phyloP scores from a whole-genome alignment of 2,329 filamentous ascomycete genomes.

The Parafenestella ontariensis region DNA sequence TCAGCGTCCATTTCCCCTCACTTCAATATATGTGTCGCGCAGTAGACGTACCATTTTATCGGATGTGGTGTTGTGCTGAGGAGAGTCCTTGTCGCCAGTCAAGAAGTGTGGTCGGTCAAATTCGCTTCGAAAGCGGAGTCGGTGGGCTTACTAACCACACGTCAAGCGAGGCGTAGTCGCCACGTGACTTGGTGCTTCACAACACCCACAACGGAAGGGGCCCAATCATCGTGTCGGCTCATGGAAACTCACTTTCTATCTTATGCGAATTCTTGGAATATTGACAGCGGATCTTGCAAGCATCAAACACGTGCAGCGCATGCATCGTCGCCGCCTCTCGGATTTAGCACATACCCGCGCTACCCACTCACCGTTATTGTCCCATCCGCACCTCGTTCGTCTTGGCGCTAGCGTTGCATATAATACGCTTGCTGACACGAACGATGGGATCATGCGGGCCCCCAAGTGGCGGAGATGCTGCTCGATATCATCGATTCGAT shows the following conservation, averaged over 20 bases:
- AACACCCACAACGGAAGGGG: background rate
- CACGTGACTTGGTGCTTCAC: constrained; percentile 18
- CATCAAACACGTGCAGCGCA: constrained; percentile 2
- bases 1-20: constrained; percentile 12
- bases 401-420: constrained; percentile 6
- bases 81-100: constrained; percentile 27
- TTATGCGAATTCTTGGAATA: background rate
- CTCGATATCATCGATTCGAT: constrained; percentile 20
- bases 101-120: background rate
- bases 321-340: constrained; percentile 1
- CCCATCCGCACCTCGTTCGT: constrained; percentile 3
- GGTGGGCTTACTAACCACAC: too few species aligned
- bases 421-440: background rate
- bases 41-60: constrained; percentile 51
- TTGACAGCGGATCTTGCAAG: background rate
- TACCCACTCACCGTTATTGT: background rate
- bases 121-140: constrained; percentile 33
- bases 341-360: constrained; percentile 2
- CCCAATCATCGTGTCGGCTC: background rate
- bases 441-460: constrained; percentile 10
- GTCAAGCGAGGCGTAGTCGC: constrained; percentile 28
- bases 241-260: background rate
- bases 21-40: background rate
- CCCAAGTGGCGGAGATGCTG: constrained; percentile 12
- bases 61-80: constrained; percentile 48